Evolutionary conservation across 106 monocot genomes (phyloP), one percentile per base, ranked within the genome.

Genomic region (Apostasia shenzhenica): DNA sequence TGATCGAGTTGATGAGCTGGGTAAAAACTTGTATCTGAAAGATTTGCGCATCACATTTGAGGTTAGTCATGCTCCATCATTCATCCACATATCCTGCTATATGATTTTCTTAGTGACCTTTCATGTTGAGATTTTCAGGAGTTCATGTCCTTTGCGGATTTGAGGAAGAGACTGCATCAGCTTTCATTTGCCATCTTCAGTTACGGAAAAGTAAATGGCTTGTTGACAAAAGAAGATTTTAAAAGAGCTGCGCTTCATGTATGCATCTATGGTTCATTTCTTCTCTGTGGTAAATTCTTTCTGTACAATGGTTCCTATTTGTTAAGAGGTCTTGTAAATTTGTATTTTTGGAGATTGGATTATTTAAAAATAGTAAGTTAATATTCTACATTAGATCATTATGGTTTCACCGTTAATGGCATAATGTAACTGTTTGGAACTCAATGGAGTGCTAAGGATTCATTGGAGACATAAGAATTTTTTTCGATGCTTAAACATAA

Each of bases 211-310:
- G 83, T 82, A 48, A 93, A 88, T 59, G 99, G 93, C 70, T 68
- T 83, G 49, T 70, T 99, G 81, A 83, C 87, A 63, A 99, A 90
- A 68, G 55, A 81, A 50, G 99, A 99, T 74, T 90, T 99, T 50
- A 82, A 71, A 65, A 75, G 99, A 74, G 99, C 99, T 61, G 75
- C 99, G 55, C 82, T 73, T 14, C 87, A 93, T 54, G 99, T 99
- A 85, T 59, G 73, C 10, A 26, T 48, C 64, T 48, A 46, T 64
- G 38, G 12, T 61, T 61, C 43, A 6, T 12, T 59, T 40, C 26
- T 26, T 26, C 26, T 26, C 26, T 26, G 26, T 26, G 26, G 26
- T 26, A 26, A 26, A 26, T 26, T 26, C 26, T 26, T 26, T 26
- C 26, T 26, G 26, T 26, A 26, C 26, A 26, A 26, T 26, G 26